Base-by-base conservation (phyloP, 768 basidiomycete species). In the Jaapia argillacea region DNA sequence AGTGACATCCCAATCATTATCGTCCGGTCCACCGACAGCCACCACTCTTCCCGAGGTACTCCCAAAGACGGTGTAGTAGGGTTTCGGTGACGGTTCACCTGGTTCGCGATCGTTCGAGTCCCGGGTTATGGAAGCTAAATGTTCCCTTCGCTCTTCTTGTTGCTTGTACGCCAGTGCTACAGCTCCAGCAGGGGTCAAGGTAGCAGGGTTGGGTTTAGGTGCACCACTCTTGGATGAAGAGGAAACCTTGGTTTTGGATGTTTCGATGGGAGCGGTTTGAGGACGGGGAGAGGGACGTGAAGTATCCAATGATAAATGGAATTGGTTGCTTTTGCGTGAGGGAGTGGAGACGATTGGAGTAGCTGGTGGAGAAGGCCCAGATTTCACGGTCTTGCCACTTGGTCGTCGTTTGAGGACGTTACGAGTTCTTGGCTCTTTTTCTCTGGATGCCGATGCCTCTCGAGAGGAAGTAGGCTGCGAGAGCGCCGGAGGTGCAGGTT, bases 11-110 rank as follows among this genome's bases (percentile, higher is more conserved):
- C 48, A 54, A 13, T 49, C 48, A 22, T 63, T 63, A 53, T 74
- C 74, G 6, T 65, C 65, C 0, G 66, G 63, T 6, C 66, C 64
- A 0, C 69, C 71, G 0, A 68, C 68, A 10, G 65, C 68, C 13
- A 73, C 62, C 4, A 70, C 58, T 5, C 64, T 65, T 1, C 65
- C 75, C 1, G 70, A 62, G 0, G 63, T 55, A 4, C 65, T 61
- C 1, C 77, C 77, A 45, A 77, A 68, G 13, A 79, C 69, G 3
- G 77, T 74, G 49, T 77, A 77, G 41, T 77, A 75, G n/a, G 76
- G 75, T 6, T 59, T 63, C 25, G 54, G 49, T 10, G 58, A 45
- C 37, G 36, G 18, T 40, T 47, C 27, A 57, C 58, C 36, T 47
- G 40, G 18, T 43, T 42, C 45, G 25, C 54, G 33, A 18, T 54